These are phyloP conservation scores for Hebeloma cylindrosporum DNA, from an alignment of 768 basidiomycete genomes.

Conservation along the genomic window DNA sequence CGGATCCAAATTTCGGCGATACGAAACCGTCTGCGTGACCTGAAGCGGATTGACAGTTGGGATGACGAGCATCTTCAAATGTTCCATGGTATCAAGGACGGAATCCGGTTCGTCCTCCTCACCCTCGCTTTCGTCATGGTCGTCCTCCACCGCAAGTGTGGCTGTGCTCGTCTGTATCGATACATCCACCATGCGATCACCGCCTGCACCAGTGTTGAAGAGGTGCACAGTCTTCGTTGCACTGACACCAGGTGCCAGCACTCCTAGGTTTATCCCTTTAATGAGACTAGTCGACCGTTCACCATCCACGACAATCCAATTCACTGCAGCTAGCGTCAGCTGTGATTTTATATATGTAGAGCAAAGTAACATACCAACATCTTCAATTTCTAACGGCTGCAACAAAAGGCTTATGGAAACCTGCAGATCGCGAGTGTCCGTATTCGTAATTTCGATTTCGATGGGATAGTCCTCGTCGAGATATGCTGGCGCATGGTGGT, in stretches of 20 bases:
- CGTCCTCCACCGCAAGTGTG: slow-evolving; percentile 17
- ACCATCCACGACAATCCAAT: slow-evolving; percentile 59
- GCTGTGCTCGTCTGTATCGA: slow-evolving; percentile 65
- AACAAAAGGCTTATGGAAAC: slow-evolving; percentile 72
- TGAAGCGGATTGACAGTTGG: slow-evolving; percentile 65
- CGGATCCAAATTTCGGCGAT: slow-evolving; percentile 42
- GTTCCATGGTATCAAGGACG: slow-evolving; percentile 50
- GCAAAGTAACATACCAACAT: slow-evolving; percentile 51
- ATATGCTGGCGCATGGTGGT: slow-evolving; percentile 69
- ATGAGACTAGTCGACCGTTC: slow-evolving; percentile 70
- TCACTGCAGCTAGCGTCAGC: slow-evolving; percentile 39
- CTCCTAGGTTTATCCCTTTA: slow-evolving; percentile 70
- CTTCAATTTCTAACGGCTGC: slow-evolving; percentile 77
- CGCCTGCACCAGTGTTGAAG: slow-evolving; percentile 57
- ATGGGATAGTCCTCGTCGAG: slow-evolving; percentile 80
- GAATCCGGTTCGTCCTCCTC: slow-evolving; percentile 25
- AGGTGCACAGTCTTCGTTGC: slow-evolving; percentile 65
- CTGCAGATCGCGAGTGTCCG: slow-evolving; percentile 68
- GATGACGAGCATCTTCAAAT: slow-evolving; percentile 63
- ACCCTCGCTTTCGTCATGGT: slow-evolving; percentile 19
- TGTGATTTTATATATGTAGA: not conserved
- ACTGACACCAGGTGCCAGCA: slow-evolving; percentile 56
- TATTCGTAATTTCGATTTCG: slow-evolving; percentile 64
- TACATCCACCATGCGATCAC: slow-evolving; percentile 76
- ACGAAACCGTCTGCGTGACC: slow-evolving; percentile 52